A percentile compares a stretch with the other conserved stretches of the same genome.
Evolutionary conservation across 1,139 yeast species (phyloP).

Genomic region (Meyerozyma carpophila): DNA sequence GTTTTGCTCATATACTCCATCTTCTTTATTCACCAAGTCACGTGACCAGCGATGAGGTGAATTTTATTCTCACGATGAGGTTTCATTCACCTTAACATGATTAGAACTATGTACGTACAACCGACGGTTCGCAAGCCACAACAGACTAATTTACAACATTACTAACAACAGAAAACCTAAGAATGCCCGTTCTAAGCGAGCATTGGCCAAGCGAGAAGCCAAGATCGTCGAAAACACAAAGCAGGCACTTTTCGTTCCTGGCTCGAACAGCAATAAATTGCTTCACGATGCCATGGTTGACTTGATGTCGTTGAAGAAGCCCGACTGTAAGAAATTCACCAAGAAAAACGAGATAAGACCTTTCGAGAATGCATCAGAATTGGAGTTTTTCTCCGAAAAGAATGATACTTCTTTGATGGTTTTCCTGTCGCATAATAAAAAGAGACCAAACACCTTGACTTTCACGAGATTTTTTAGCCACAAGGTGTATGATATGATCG

Average conservation of each 20-base stretch:
- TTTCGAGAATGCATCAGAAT: constrained; percentile 81
- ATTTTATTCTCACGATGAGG: constrained; percentile 1
- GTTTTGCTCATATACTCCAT: neutral
- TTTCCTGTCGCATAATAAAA: constrained; percentile 78
- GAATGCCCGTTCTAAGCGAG: constrained; percentile 95
- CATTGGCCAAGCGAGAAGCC: constrained; percentile 82
- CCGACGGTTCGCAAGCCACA: neutral
- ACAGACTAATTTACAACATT: neutral
- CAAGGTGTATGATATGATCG: constrained; percentile 91
- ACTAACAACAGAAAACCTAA: constrained; percentile 52
- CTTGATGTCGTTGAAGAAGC: constrained; percentile 86
- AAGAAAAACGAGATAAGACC: constrained; percentile 89
- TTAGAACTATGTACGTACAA: constrained; percentile 54
- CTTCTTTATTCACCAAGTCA: neutral
- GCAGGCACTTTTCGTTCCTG: constrained; percentile 87
- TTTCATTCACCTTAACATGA: constrained; percentile 31
- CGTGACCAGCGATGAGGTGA: neutral
- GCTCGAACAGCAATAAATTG: constrained; percentile 71
- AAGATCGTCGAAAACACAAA: constrained; percentile 87
- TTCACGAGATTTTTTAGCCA: constrained; percentile 87
- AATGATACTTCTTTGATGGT: constrained; percentile 86
- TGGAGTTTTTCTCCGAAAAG: constrained; percentile 92
- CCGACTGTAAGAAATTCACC: constrained; percentile 78
- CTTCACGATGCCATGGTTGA: constrained; percentile 90
- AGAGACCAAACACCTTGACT: constrained; percentile 87